Evolutionary conservation across 352 stramenopile genomes (phyloP).

Genomic region (Phytophthora constricta): DNA sequence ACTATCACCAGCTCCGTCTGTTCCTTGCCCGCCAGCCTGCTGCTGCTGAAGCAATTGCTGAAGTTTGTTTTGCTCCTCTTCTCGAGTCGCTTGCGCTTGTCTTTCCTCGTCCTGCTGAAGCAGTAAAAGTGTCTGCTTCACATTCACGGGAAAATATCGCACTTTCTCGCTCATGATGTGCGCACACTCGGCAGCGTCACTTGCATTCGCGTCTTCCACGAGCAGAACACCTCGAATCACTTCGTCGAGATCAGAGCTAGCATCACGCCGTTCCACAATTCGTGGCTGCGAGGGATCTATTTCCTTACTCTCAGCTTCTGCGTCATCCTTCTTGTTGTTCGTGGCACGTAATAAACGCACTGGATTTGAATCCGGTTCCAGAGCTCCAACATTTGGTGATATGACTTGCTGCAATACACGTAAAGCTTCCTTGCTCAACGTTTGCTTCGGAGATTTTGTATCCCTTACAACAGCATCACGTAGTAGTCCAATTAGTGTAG

Average conservation of each 20-base stretch:
- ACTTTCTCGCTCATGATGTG: constrained; percentile 44
- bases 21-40: constrained; percentile 22
- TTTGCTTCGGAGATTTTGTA: constrained; percentile 66
- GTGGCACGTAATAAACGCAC: background rate
- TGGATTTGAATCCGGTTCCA: constrained; percentile 1
- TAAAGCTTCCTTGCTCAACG: constrained; percentile 60
- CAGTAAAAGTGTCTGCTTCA: constrained; percentile 33
- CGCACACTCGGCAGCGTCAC: constrained; percentile 49
- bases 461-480: constrained; percentile 58
- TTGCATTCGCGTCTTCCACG: constrained; percentile 42
- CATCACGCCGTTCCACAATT: constrained; percentile 12
- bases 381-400: constrained; percentile 8
- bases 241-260: constrained; percentile 52
- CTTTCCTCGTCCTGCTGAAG: constrained; percentile 32
- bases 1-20: constrained; percentile 18
- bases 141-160: constrained; percentile 53
- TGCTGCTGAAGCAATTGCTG: constrained; percentile 8
- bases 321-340: constrained; percentile 6
- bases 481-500: constrained; percentile 48
- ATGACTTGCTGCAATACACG: constrained; percentile 37
- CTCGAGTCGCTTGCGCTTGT: constrained; percentile 13
- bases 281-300: constrained; percentile 12
- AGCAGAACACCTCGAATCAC: constrained; percentile 57
- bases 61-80: constrained; percentile 19
- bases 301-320: constrained; percentile 17